phyloP scores from a whole-genome alignment of 176 grass and related monocot species.

The Urochloa ruziziensis region DNA sequence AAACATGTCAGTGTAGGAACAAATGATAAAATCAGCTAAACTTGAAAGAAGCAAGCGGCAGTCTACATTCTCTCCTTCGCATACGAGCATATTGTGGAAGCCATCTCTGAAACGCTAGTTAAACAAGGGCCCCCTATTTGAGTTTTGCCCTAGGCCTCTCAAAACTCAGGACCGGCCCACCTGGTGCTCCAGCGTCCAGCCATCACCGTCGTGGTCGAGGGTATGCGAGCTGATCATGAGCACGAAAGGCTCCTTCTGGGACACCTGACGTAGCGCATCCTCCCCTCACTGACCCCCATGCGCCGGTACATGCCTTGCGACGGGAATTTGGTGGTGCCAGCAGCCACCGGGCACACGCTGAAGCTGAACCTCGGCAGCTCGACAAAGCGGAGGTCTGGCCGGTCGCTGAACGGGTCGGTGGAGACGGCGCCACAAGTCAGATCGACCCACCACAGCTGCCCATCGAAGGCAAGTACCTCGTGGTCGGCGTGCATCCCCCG shows the following conservation, averaged over 20 bases:
- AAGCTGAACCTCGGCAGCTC: constrained; percentile 13
- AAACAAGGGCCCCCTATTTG: too few relatives aligned
- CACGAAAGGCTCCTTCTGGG: constrained; percentile 24
- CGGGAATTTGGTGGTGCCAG: background rate
- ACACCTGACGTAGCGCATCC: constrained; percentile 29
- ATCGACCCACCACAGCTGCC: constrained; percentile 28
- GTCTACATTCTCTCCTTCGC: too few relatives aligned
- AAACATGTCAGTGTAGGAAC: too few relatives aligned
- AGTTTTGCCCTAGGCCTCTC: too few relatives aligned
- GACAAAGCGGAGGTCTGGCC: constrained; percentile 17
- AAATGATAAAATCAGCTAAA: too few relatives aligned
- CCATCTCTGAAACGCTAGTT: too few relatives aligned
- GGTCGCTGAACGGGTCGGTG: constrained; percentile 35
- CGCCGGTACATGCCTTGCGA: background rate
- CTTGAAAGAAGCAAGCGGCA: too few relatives aligned
- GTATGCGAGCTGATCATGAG: constrained; percentile 7
- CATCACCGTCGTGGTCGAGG: background rate
- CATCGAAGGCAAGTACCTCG: constrained; percentile 25
- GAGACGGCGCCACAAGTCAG: constrained; percentile 21
- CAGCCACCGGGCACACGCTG: constrained; percentile 11
- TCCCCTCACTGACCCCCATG: constrained; percentile 36
- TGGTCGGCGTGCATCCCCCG: background rate
- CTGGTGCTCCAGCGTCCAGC: constrained; percentile 28
- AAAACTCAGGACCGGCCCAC: too few relatives aligned
- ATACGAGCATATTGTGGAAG: too few relatives aligned